Base-by-base conservation (phyloP, 2,329 filamentous ascomycete species). In the Cytospora mali region DNA sequence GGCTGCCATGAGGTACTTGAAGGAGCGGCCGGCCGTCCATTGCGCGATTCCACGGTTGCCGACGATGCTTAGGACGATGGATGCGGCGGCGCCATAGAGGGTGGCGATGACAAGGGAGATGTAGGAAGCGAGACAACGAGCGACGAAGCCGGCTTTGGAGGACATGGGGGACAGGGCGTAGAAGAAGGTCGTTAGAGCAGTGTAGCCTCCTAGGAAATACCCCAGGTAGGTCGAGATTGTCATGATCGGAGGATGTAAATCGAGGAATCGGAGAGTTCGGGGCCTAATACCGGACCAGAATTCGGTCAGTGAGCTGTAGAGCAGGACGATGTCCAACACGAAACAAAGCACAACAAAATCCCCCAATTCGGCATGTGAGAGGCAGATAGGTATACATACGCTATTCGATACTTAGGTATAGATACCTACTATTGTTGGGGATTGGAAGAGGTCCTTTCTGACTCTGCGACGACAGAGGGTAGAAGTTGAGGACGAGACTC, bases 1-100 rank as follows among this genome's bases (percentile, higher is more conserved):
- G 52, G 84, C 75, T 69, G 82, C 82, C 90, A 97, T 96, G 68
- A 84, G 74, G 78, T 86, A 90, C 75, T 93, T 90, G 83, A 97
- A 98, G 67, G 83, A 77, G 65, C 93, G 86, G 9, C 81, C 95
- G 11, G 87, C 87, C 46, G 91, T 87, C 92, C 93, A 98, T 81
- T 98, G 95, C 29, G 91, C 86, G 67, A 92, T 85, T 61, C 90
- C 87, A 64, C 87, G 88, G 70, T 90, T 85, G 64, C 93, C 93
- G 55, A 88, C 69, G 18, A 91, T 70, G 53, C 90, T 88, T 66
- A 98, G 83, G 64, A 85, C 71, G 65, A 93, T 83, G 51, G 90
- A 92, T 29, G 88, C 88, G 53, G 91, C 65, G 63, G 92, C 90
- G 64, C 93, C 95, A 76, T 92, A 96, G 69, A 81, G 75, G 29